Evolutionary conservation across 768 basidiomycete species (phyloP).

Genomic region (Termitomyces titanicus): DNA sequence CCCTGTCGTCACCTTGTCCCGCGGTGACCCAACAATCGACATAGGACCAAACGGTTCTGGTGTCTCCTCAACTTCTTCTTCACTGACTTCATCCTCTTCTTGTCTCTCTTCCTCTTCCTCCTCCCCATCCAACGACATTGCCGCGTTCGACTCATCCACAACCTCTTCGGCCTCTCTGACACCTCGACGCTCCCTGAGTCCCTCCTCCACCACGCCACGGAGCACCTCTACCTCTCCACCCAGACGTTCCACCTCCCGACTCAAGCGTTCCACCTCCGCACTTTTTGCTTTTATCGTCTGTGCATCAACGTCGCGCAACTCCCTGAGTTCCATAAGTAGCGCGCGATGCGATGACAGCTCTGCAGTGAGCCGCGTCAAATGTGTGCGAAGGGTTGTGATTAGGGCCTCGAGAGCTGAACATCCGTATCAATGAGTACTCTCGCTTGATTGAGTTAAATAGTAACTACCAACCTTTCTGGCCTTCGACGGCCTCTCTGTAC

Average conservation of each 20-base stretch:
- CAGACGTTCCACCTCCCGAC: constrained; percentile 75
- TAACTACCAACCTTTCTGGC: constrained; percentile 76
- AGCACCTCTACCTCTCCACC: constrained; percentile 84
- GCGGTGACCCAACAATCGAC: constrained; percentile 28
- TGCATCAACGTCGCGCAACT: constrained; percentile 60
- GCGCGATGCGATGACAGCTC: constrained; percentile 78
- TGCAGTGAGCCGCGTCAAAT: constrained; percentile 72
- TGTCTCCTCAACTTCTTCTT: constrained; percentile 26
- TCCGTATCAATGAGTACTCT: constrained; percentile 20
- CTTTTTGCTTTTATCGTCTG: constrained; percentile 54
- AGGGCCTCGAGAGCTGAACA: constrained; percentile 74
- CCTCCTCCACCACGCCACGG: constrained; percentile 84
- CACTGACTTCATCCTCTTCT: constrained; percentile 21
- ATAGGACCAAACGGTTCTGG: constrained; percentile 33
- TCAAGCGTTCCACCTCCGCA: constrained; percentile 63
- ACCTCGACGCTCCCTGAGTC: constrained; percentile 67
- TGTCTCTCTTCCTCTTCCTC: constrained; percentile 9
- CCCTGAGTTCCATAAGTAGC: constrained; percentile 62
- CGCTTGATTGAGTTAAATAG: not conserved
- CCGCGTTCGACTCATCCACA: constrained; percentile 27
- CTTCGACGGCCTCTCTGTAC: constrained; percentile 78
- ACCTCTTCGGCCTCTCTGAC: constrained; percentile 39
- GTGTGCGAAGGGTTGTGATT: constrained; percentile 66
- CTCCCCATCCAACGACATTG: constrained; percentile 30
- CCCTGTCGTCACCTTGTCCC: constrained; percentile 49